A percentile compares a stretch with the other conserved stretches of the same genome.
phyloP scores from a whole-genome alignment of 1,284 basidiomycete species.

The Tilletia indica region DNA sequence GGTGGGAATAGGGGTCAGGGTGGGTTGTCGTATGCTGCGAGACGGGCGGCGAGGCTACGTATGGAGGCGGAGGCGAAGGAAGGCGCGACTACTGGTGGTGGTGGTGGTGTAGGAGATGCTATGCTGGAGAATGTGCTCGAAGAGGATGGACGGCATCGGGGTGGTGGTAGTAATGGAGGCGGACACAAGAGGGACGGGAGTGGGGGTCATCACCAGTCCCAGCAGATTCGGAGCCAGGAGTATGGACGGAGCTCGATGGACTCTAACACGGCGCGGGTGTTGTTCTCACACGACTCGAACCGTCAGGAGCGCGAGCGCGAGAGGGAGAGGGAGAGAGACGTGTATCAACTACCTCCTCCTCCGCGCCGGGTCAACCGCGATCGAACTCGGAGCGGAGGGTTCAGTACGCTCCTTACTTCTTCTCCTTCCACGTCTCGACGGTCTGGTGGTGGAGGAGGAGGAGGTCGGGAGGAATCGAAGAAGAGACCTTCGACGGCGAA shows the following conservation, averaged over 20 bases:
- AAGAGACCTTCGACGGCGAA: background rate
- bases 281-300: background rate
- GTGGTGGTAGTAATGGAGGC: too few relatives aligned
- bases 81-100: background rate
- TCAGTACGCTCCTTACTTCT: too few relatives aligned
- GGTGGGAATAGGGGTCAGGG: background rate
- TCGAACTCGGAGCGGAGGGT: background rate
- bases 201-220: too few relatives aligned
- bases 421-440: background rate
- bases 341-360: too few relatives aligned
- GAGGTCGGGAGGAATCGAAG: background rate
- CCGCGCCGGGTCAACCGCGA: background rate
- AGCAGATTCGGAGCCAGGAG: background rate
- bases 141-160: too few relatives aligned
- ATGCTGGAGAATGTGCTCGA: too few relatives aligned
- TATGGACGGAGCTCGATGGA: slow-evolving; percentile 5
- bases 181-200: too few relatives aligned
- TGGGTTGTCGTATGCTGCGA: background rate
- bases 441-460: background rate
- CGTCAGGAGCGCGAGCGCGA: background rate
- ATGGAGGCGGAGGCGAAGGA: background rate
- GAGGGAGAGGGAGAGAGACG: too few relatives aligned
- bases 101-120: background rate
- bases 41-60: slow-evolving; percentile 1
- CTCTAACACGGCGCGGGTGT: background rate